phyloP scores from a whole-genome alignment of 306 rosid genomes.

The Citrullus mucosospermus region DNA sequence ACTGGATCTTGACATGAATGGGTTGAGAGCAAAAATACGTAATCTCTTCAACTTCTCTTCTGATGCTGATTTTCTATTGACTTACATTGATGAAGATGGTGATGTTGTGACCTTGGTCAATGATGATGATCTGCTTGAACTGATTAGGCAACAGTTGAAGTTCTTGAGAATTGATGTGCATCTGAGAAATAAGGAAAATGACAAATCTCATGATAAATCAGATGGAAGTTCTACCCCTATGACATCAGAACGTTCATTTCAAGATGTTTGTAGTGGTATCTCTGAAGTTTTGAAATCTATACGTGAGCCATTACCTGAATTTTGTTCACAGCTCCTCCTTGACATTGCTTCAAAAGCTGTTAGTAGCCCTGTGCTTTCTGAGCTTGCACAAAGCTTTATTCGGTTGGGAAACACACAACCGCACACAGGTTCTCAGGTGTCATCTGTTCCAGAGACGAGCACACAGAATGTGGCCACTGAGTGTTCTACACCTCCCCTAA shows the following conservation, averaged over 20 bases:
- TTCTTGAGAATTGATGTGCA: conserved; percentile 64
- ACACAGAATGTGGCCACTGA: conserved; percentile 13
- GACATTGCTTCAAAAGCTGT: conserved; percentile 33
- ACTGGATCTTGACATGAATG: conserved; percentile 60
- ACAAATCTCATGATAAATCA: conserved; percentile 26
- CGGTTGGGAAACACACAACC: conserved; percentile 22
- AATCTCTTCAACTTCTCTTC: conserved; percentile 34
- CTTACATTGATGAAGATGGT: conserved; percentile 86
- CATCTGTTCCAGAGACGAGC: conserved; percentile 17
- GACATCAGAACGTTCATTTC: conserved; percentile 15
- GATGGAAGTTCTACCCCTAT: conserved; percentile 48
- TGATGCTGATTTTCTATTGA: conserved; percentile 42
- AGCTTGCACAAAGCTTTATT: conserved; percentile 28
- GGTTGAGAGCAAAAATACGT: conserved; percentile 41
- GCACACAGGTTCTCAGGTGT: conserved; percentile 19
- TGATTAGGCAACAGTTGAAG: conserved; percentile 51
- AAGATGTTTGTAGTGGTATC: background rate
- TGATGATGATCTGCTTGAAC: conserved; percentile 68
- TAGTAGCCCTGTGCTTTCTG: conserved; percentile 27
- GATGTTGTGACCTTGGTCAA: conserved; percentile 68
- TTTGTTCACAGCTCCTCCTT: conserved; percentile 22
- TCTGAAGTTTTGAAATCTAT: conserved; percentile 33
- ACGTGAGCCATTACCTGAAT: conserved; percentile 36
- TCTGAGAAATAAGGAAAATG: conserved; percentile 16
- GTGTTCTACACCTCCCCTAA: conserved; percentile 6